Conservation (phyloP, 129 eudicot genomes). For the Flaveria trinervia region DNA sequence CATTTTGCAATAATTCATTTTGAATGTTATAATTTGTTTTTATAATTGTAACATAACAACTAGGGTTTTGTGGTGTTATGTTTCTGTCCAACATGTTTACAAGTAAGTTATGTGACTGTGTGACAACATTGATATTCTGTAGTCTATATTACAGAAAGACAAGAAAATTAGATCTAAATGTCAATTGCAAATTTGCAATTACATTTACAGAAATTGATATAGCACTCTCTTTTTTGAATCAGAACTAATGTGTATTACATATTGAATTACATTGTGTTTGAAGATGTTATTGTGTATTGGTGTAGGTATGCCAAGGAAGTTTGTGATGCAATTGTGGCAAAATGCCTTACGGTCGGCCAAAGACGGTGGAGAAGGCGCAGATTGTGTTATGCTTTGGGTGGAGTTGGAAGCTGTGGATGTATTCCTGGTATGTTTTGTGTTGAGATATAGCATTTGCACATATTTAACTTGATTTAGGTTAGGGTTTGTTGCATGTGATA, state of each 20-base stretch:
- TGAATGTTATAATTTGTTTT: not conserved
- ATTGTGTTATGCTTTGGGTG: constrained; percentile 85
- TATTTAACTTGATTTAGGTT: not conserved
- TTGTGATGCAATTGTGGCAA: constrained; percentile 90
- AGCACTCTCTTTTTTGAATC: not conserved
- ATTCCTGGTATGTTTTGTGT: constrained; percentile 64
- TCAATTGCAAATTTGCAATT: not conserved
- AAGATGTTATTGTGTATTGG: constrained; percentile 17
- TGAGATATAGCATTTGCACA: not conserved
- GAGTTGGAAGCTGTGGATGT: constrained; percentile 96
- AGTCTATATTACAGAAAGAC: not conserved
- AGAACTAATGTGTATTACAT: not conserved
- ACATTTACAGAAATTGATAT: not conserved
- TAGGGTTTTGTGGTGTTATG: constrained; percentile 5
- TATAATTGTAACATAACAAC: not conserved
- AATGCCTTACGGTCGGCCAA: constrained; percentile 89
- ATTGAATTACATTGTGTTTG: not conserved
- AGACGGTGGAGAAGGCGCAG: constrained; percentile 99
- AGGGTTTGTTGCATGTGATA: not conserved
- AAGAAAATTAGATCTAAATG: not conserved
- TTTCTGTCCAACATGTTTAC: not conserved
- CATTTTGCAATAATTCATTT: not conserved
- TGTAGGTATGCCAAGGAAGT: constrained; percentile 87
- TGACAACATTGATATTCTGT: constrained; percentile 5
- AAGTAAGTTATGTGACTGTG: not conserved